phyloP scores from a whole-genome alignment of 2,329 filamentous ascomycete genomes.

The Fusarium sp. region DNA sequence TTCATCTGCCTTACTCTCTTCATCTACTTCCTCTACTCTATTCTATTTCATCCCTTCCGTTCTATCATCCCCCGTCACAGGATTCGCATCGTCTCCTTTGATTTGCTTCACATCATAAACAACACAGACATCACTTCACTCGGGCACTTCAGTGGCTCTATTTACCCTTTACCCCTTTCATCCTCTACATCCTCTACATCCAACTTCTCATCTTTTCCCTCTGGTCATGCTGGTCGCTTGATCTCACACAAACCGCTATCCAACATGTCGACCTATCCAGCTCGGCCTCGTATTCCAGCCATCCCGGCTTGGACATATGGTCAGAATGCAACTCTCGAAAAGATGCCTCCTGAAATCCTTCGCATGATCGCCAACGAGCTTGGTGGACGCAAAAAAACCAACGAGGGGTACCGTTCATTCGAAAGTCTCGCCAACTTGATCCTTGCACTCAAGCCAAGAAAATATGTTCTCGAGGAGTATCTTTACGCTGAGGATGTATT shows the following conservation, averaged over 20 bases:
- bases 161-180: neutral
- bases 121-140: neutral
- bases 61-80: neutral
- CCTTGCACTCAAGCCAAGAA: neutral
- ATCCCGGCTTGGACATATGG: neutral
- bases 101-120: neutral
- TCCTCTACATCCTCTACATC: neutral
- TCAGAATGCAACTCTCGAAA: neutral
- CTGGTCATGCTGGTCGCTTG: neutral
- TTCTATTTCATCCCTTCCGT: neutral
- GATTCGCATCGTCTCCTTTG: neutral
- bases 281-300: no score
- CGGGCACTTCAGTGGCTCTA: neutral
- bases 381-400: neutral
- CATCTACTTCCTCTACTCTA: no score
- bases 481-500: constrained; percentile 11
- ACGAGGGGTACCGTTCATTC: neutral
- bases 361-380: constrained; percentile 2
- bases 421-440: constrained; percentile 5
- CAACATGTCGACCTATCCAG: neutral
- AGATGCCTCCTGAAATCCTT: neutral
- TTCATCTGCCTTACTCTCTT: neutral
- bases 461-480: neutral
- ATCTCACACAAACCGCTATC: neutral
- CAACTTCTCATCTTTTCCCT: neutral